Evolutionary conservation across 2,329 filamentous ascomycete genomes (phyloP), one percentile per base, ranked within the genome.

Genomic region (Colletotrichum liaoningense): DNA sequence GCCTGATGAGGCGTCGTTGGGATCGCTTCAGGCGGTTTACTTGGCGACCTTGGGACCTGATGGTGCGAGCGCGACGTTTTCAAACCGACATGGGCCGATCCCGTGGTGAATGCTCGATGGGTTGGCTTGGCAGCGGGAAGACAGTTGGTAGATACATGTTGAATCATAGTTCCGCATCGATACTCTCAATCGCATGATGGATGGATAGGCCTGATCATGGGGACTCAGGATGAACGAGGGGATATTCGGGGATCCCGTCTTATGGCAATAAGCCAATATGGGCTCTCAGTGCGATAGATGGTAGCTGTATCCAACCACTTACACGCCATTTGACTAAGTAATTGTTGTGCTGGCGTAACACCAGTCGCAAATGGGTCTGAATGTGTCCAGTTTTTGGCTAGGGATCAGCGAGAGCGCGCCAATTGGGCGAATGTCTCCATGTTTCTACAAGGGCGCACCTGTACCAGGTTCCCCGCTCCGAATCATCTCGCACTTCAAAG

Each of bases 21-120:
- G 72, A 11, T 71, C 72, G 11, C 33, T 74, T 28, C 57, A 58
- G 26, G 55, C 72, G 6, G 72, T 74, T 11, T 42, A 55, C 12
- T 12, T 74, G 26, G 72, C 72, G 9, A 74, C 68, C 1, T 4
- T 74, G 58, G 68, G 68, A 12, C 38, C 63, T 1, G 63, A 74
- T 8, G 72, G 72, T 16, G 38, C 46, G 0, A 72, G 35, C 2
- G 38, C 57, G 7, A 63, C 72, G 4, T 74, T 72, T 57, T 65
- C 71, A 1, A 65, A 70, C 16, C 46, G 71, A 19, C 46, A 73
- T 2, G 71, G 71, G 1, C 49, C 55, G 2, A 2, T 70, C 1
- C 67, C 67, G 2, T 73, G 71, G 71, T 73, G 3, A 59, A 1
- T 1, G 9, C 4, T 3, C n/a, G 22, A 0, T 19, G 24, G 7